Conservation (phyloP, 2,329 filamentous ascomycete species). For the Rutstroemia sydowiana region DNA sequence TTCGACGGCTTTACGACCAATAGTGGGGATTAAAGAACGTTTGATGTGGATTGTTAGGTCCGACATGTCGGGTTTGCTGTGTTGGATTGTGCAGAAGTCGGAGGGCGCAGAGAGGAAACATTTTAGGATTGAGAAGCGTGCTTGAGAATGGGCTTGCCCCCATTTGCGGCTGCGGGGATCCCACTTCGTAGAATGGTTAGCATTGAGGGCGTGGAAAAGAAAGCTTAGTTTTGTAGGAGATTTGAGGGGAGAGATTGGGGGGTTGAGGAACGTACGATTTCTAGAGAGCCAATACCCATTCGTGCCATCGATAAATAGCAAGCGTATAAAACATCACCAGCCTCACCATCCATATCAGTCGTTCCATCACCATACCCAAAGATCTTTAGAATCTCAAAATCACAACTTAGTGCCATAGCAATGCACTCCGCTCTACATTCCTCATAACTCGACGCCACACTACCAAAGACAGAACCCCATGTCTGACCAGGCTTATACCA, state of each 20-base stretch:
- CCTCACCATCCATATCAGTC: conserved; percentile 63
- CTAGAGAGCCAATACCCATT: conserved; percentile 79
- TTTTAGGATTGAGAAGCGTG: conserved; percentile 78
- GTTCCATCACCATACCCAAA: conserved; percentile 83
- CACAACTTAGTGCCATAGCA: conserved; percentile 83
- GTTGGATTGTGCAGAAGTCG: conserved; percentile 77
- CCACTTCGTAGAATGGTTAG: conserved; percentile 48
- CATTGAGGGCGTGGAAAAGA: background rate
- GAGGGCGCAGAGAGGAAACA: conserved; percentile 82
- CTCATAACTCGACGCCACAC: conserved; percentile 82
- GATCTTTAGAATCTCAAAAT: conserved; percentile 81
- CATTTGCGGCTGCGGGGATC: conserved; percentile 85
- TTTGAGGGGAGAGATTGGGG: background rate
- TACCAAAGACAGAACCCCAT: conserved; percentile 87
- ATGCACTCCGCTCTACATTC: conserved; percentile 93
- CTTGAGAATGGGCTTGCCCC: conserved; percentile 89
- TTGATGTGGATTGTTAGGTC: conserved; percentile 79
- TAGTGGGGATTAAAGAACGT: conserved; percentile 75
- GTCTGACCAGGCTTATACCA: conserved; percentile 96
- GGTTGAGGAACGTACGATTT: conserved; percentile 45
- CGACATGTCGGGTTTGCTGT: conserved; percentile 60
- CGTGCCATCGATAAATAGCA: conserved; percentile 91
- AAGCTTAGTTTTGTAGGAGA: no score
- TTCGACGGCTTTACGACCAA: conserved; percentile 74
- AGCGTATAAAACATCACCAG: conserved; percentile 80